A percentile compares a stretch with the other conserved stretches of the same genome.
phyloP scores from a whole-genome alignment of 192 early-diverging fungal genomes.

The Geranomyces variabilis region DNA sequence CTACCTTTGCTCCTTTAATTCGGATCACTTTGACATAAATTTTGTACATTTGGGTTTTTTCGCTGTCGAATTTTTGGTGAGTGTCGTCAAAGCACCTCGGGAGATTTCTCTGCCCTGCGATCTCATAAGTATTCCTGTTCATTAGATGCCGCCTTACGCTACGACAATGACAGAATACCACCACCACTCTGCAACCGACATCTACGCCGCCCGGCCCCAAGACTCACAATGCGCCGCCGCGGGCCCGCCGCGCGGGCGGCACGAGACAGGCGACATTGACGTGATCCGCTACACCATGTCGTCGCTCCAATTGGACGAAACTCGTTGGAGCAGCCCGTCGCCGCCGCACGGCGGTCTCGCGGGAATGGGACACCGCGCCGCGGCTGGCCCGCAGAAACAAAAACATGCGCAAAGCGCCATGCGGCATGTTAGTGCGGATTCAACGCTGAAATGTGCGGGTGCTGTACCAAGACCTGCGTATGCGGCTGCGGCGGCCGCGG shows the following conservation, averaged over 20 bases:
- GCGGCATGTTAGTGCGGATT: neutral
- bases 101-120: neutral
- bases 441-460: neutral
- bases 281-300: constrained; percentile 27
- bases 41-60: neutral
- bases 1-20: too few relatives aligned
- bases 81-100: too few relatives aligned
- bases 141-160: constrained; percentile 1
- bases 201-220: neutral
- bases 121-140: neutral
- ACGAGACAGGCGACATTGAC: constrained; percentile 23
- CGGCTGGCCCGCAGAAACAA: neutral
- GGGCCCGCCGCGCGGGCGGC: neutral
- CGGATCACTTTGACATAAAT: too few relatives aligned
- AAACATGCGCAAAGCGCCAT: neutral
- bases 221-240: neutral
- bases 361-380: neutral
- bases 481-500: neutral
- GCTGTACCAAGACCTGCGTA: neutral
- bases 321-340: neutral
- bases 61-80: constrained; percentile 9
- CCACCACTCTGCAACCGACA: constrained; percentile 16
- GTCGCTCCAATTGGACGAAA: constrained; percentile 19
- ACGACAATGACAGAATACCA: constrained; percentile 24
- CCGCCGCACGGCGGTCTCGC: neutral